phyloP scores from a whole-genome alignment of 768 basidiomycete genomes.

The Baorangia bicolor region DNA sequence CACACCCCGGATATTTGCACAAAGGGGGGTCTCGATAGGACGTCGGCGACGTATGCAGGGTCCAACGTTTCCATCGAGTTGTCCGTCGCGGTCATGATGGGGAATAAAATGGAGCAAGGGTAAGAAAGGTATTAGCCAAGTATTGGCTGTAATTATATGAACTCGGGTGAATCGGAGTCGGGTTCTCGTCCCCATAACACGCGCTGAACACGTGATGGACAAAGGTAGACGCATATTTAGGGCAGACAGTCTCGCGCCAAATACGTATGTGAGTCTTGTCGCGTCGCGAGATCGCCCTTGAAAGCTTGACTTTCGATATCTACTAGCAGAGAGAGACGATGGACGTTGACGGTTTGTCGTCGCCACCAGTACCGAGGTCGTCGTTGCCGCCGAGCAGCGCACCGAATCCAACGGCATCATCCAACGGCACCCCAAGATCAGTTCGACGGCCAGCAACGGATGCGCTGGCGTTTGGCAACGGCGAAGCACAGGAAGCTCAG shows the following conservation, averaged over 20 bases:
- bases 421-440: conserved; percentile 34
- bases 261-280: conserved; percentile 15
- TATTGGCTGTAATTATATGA: not conserved
- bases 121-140: not conserved
- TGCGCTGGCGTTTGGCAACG: conserved; percentile 55
- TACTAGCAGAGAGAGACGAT: conserved; percentile 34
- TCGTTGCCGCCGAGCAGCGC: conserved; percentile 56
- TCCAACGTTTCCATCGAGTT: conserved; percentile 61
- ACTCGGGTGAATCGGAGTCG: no score
- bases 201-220: conserved; percentile 17
- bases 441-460: conserved; percentile 44
- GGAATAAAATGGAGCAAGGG: not conserved
- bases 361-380: conserved; percentile 52
- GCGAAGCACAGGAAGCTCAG: conserved; percentile 43
- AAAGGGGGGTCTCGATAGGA: conserved; percentile 70
- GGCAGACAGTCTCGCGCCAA: conserved; percentile 46
- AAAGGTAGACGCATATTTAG: conserved; percentile 27
- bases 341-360: conserved; percentile 58
- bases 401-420: conserved; percentile 38
- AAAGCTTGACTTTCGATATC: conserved; percentile 7
- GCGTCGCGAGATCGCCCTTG: conserved; percentile 28
- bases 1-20: conserved; percentile 68
- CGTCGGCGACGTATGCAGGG: conserved; percentile 57
- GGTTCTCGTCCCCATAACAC: not conserved
- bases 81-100: conserved; percentile 21